phyloP scores from a whole-genome alignment of 257 asterid genomes.

The Plantago elongata region DNA sequence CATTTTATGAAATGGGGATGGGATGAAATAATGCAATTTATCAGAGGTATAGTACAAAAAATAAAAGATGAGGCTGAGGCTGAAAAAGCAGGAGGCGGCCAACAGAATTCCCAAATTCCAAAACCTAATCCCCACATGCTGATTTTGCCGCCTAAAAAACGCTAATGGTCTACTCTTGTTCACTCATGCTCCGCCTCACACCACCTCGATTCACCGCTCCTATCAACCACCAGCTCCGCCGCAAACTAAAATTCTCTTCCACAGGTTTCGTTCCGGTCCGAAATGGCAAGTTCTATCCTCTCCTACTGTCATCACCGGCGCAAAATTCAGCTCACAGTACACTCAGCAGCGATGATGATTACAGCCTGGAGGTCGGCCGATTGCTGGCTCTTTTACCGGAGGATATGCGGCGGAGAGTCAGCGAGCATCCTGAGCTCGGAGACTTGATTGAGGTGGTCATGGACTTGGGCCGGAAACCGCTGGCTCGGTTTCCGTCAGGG shows the following conservation, averaged over 20 bases:
- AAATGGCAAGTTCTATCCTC: conserved; percentile 16
- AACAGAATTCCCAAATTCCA: conserved; percentile 19
- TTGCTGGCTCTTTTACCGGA: conserved; percentile 69
- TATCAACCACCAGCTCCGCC: not conserved
- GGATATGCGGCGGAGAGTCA: conserved; percentile 68
- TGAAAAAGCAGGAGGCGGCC: too few species aligned
- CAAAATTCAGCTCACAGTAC: conserved; percentile 24
- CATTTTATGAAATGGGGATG: too few species aligned
- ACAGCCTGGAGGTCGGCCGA: conserved; percentile 61
- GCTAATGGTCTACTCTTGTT: conserved; percentile 26
- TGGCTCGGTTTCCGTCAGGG: conserved; percentile 90
- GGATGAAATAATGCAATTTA: too few species aligned
- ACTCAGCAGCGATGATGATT: conserved; percentile 40
- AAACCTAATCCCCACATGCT: conserved; percentile 10
- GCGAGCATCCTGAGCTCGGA: conserved; percentile 64
- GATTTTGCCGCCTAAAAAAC: conserved; percentile 44
- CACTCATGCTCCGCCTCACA: conserved; percentile 21
- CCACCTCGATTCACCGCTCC: conserved; percentile 16
- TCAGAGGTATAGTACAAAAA: too few species aligned
- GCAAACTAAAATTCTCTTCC: not conserved
- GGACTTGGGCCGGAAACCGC: conserved; percentile 94
- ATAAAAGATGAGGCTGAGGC: too few species aligned
- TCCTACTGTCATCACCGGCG: conserved; percentile 15
- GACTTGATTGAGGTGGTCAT: conserved; percentile 87
- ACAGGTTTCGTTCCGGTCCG: conserved; percentile 13